phyloP scores from a whole-genome alignment of 1,139 yeast genomes.

The Nakaseomyces glabratus region DNA sequence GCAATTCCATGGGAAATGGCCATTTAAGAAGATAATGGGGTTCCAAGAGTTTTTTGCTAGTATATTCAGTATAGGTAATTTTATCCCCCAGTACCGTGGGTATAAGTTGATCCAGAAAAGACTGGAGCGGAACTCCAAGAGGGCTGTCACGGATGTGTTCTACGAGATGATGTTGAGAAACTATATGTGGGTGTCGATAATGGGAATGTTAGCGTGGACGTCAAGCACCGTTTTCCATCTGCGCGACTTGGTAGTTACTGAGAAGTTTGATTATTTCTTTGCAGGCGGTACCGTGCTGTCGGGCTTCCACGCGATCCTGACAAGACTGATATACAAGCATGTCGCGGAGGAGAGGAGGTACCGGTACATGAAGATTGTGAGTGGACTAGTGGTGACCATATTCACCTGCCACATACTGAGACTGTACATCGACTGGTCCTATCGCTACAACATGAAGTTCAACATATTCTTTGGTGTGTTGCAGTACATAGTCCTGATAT shows the following conservation, averaged over 20 bases:
- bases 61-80: constrained; percentile 70
- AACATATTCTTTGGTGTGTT: constrained; percentile 69
- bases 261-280: constrained; percentile 79
- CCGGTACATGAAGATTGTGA: constrained; percentile 27
- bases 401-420: constrained; percentile 60
- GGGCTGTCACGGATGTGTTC: constrained; percentile 12
- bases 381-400: constrained; percentile 34
- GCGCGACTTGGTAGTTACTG: constrained; percentile 74
- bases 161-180: constrained; percentile 16
- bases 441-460: constrained; percentile 89
- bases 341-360: constrained; percentile 34
- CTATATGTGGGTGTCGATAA: constrained; percentile 33
- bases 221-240: constrained; percentile 80
- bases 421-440: constrained; percentile 71
- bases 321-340: constrained; percentile 41
- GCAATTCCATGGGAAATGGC: constrained; percentile 98
- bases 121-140: constrained; percentile 8
- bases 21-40: constrained; percentile 64
- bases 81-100: constrained; percentile 65
- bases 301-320: constrained; percentile 62
- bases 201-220: constrained; percentile 82
- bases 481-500: constrained; percentile 45
- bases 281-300: constrained; percentile 82
- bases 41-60: constrained; percentile 82
- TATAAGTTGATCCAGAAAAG: constrained; percentile 33